Evolutionary conservation across 208 protist genomes (phyloP).

Genomic region (Trypanosomatidae sp.): DNA sequence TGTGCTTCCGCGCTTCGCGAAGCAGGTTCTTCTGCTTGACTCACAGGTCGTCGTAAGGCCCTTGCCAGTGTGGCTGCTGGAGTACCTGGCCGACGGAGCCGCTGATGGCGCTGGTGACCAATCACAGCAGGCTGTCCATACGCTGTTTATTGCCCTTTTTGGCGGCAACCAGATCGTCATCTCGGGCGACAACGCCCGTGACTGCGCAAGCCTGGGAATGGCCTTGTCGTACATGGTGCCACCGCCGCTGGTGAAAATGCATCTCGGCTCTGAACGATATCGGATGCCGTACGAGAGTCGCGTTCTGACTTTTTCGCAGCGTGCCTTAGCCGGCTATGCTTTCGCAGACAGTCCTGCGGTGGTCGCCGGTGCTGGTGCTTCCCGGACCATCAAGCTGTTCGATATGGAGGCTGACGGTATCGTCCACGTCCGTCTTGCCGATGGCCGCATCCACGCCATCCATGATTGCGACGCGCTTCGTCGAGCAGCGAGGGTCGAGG

Average conservation of each 20-base stretch:
- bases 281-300: slow-evolving; percentile 63
- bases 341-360: slow-evolving; percentile 7
- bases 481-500: not conserved
- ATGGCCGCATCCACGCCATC: slow-evolving; percentile 27
- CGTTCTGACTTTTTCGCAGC: slow-evolving; percentile 48
- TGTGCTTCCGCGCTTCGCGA: slow-evolving; percentile 26
- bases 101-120: not conserved
- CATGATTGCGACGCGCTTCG: slow-evolving; percentile 28
- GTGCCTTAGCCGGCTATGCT: slow-evolving; percentile 1
- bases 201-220: slow-evolving; percentile 56
- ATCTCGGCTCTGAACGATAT: slow-evolving; percentile 50
- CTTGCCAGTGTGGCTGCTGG: slow-evolving; percentile 60
- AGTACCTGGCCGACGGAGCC: slow-evolving; percentile 31
- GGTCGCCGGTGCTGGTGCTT: not conserved
- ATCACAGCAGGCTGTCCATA: slow-evolving; percentile 30
- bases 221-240: slow-evolving; percentile 61
- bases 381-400: slow-evolving; percentile 10
- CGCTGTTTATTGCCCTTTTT: slow-evolving; percentile 61
- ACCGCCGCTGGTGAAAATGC: slow-evolving; percentile 29
- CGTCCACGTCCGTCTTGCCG: slow-evolving; percentile 33
- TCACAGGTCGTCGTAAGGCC: slow-evolving; percentile 42
- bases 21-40: slow-evolving; percentile 18
- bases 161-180: slow-evolving; percentile 75
- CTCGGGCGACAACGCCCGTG: slow-evolving; percentile 31
- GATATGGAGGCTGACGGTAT: slow-evolving; percentile 34